phyloP scores from a whole-genome alignment of 116 monocot genomes.

The Iris pallida region DNA sequence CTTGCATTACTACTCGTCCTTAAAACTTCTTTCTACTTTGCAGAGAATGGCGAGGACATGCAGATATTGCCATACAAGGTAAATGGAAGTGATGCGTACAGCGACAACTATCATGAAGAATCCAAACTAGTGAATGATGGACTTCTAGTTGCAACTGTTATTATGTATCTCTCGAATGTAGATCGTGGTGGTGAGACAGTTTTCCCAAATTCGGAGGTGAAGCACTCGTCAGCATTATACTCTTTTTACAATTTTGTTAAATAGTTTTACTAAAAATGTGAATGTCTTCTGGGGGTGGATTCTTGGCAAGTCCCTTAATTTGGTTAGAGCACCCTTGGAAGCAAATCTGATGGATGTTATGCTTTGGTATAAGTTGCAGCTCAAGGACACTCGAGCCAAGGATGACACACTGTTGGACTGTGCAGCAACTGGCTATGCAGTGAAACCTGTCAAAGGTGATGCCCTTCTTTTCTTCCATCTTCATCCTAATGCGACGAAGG shows the following conservation, averaged over 20 bases:
- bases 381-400: constrained; percentile 33
- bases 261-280: too few species aligned
- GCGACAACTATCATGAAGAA: constrained; percentile 19
- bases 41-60: constrained; percentile 54
- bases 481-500: constrained; percentile 45
- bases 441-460: constrained; percentile 56
- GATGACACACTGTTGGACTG: constrained; percentile 37
- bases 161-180: constrained; percentile 61
- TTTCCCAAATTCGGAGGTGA: constrained; percentile 54
- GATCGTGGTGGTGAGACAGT: constrained; percentile 49
- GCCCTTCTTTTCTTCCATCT: constrained; percentile 70
- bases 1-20: neutral
- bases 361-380: constrained; percentile 15
- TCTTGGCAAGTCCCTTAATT: too few species aligned
- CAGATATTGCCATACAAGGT: constrained; percentile 27
- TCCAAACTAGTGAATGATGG: constrained; percentile 11
- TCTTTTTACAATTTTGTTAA: too few species aligned
- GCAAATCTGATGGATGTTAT: neutral
- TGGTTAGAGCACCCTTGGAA: too few species aligned
- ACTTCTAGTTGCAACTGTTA: constrained; percentile 32
- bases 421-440: constrained; percentile 32
- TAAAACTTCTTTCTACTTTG: neutral
- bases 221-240: neutral
- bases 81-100: constrained; percentile 20
- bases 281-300: too few species aligned